Evolutionary conservation across 2,329 filamentous ascomycete genomes (phyloP).

Genomic region (Phialophora expanda): DNA sequence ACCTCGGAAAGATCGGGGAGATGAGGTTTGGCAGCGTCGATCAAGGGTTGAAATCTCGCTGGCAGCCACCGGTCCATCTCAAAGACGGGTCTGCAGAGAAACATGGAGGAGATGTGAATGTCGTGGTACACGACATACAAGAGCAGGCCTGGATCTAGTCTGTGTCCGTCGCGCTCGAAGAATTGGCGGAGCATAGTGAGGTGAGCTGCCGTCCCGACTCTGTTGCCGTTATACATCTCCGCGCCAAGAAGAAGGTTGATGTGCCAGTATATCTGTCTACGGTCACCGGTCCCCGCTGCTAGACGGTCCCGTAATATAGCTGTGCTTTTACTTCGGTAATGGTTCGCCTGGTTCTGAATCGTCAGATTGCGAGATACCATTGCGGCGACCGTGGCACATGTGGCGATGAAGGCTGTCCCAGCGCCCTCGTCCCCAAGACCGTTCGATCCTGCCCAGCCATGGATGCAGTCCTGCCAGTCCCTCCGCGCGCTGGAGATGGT

Average conservation of each 20-base stretch:
- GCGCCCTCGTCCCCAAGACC: constrained; percentile 8
- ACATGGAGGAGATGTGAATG: constrained; percentile 8
- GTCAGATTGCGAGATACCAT: constrained; percentile 1
- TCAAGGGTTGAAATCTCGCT: not conserved
- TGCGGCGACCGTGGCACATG: constrained; percentile 1
- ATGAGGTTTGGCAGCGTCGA: not conserved
- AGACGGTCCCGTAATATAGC: constrained; percentile 3
- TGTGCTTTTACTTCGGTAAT: constrained; percentile 2
- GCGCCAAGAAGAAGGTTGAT: constrained; percentile 2
- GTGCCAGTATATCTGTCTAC: constrained; percentile 10
- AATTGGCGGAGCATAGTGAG: constrained; percentile 9
- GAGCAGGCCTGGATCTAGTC: not conserved
- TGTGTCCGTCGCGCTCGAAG: constrained; percentile 7
- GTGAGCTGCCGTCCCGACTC: not conserved
- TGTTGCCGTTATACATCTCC: not conserved
- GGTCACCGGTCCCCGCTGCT: not conserved
- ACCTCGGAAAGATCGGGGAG: constrained; percentile 6
- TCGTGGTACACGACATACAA: constrained; percentile 8
- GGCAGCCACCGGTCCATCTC: constrained; percentile 12
- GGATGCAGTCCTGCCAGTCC: constrained; percentile 16
- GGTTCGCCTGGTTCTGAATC: not conserved
- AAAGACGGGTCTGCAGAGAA: constrained; percentile 9
- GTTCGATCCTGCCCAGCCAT: constrained; percentile 3
- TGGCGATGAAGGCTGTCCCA: constrained; percentile 5
- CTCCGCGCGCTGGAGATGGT: constrained; percentile 8